phyloP scores from a whole-genome alignment of 179 eudicot genomes.

The Heliamphora pulchella region DNA sequence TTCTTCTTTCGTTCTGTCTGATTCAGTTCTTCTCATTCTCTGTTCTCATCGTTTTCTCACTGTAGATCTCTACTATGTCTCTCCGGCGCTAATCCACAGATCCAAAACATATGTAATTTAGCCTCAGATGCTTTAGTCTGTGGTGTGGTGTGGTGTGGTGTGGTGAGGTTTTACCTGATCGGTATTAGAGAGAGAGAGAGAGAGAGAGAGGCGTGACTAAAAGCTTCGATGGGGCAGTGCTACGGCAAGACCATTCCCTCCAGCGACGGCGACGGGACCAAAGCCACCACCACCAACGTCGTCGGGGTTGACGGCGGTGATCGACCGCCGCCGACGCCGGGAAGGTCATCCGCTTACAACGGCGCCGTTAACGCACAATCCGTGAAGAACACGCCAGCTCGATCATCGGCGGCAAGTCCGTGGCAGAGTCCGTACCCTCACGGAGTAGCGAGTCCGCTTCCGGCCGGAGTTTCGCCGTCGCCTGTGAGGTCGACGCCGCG shows the following conservation, averaged over 20 bases:
- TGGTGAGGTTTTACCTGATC: no score
- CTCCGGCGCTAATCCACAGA: no score
- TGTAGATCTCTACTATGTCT: not conserved
- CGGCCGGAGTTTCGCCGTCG: conserved; percentile 70
- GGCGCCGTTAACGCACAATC: conserved; percentile 12
- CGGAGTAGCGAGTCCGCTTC: conserved; percentile 49
- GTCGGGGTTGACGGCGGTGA: not conserved
- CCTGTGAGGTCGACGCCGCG: conserved; percentile 75
- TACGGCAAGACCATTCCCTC: conserved; percentile 35
- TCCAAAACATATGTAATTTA: no score
- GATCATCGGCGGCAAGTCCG: conserved; percentile 29
- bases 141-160: no score
- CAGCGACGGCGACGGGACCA: conserved; percentile 12
- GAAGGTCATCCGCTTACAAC: conserved; percentile 11
- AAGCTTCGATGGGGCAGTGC: conserved; percentile 37
- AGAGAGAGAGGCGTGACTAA: no score
- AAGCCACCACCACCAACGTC: conserved; percentile 13
- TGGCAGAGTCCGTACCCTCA: conserved; percentile 63
- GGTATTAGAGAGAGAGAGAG: no score
- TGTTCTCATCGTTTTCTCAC: conserved; percentile 13
- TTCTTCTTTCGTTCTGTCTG: not conserved
- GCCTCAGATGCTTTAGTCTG: no score
- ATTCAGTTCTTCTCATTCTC: conserved; percentile 13
- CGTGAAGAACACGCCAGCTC: conserved; percentile 27
- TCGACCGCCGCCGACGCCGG: conserved; percentile 20